Percentiles rank a stretch among this genome's conserved stretches.
These are phyloP conservation scores for Pseudogymnoascus sp. DNA, from an alignment of 2,329 filamentous ascomycete genomes.

Conservation along the genomic window DNA sequence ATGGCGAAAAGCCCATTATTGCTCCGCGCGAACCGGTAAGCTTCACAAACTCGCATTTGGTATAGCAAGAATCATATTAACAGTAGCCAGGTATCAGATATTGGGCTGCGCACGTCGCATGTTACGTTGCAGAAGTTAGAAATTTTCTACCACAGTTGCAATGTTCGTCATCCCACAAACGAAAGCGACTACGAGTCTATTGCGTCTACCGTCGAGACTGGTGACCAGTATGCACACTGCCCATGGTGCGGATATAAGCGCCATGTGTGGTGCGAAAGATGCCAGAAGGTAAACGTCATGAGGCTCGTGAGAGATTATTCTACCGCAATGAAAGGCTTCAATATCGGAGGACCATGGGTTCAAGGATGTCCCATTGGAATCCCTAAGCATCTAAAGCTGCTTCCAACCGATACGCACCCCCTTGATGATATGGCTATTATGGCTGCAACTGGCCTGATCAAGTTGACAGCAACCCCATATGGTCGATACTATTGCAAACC, in stretches of 20 bases:
- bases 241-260: neutral
- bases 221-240: neutral
- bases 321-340: constrained; percentile 3
- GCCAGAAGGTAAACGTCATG: neutral
- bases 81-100: neutral
- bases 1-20: neutral
- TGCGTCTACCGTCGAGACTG: neutral
- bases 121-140: constrained; percentile 9
- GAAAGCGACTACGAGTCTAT: neutral
- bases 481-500: neutral
- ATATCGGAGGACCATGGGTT: neutral
- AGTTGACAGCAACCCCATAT: constrained; percentile 19
- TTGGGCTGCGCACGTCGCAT: neutral
- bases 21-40: neutral
- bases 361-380: neutral
- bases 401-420: constrained; percentile 28
- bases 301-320: constrained; percentile 4
- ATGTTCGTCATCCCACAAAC: neutral
- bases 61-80: neutral
- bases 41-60: neutral
- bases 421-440: constrained; percentile 28
- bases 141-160: constrained; percentile 6
- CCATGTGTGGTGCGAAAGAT: constrained; percentile 1
- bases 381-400: constrained; percentile 13
- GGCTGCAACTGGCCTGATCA: constrained; percentile 26